Conservation (phyloP, 2,329 filamentous ascomycete species). For the Hypocreales sp. region DNA sequence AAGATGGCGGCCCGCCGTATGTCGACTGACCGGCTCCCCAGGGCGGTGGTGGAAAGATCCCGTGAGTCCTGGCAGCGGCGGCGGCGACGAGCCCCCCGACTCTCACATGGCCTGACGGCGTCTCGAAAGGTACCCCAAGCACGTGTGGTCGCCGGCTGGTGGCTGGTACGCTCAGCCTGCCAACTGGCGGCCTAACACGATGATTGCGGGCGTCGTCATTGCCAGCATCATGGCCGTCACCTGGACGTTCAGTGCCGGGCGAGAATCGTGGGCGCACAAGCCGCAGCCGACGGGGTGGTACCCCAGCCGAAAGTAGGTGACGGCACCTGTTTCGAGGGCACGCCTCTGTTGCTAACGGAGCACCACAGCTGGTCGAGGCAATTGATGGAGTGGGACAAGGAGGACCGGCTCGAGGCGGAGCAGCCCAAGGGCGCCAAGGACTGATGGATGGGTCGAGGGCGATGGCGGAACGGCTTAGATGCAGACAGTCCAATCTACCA, state of each 20-base stretch:
- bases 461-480: too few relatives aligned
- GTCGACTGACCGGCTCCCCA: too few relatives aligned
- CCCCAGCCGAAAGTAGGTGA: constrained; percentile 65
- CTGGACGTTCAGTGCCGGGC: constrained; percentile 59
- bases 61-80: too few relatives aligned
- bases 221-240: constrained; percentile 50
- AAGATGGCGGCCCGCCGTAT: too few relatives aligned
- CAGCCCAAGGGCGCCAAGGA: constrained; percentile 13
- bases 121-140: constrained; percentile 80
- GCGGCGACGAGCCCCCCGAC: not conserved
- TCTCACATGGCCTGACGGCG: constrained; percentile 5
- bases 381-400: constrained; percentile 27
- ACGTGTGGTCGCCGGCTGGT: constrained; percentile 97
- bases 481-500: too few relatives aligned
- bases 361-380: constrained; percentile 27
- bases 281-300: constrained; percentile 66
- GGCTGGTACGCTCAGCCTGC: constrained; percentile 92
- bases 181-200: constrained; percentile 92
- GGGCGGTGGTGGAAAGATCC: constrained; percentile 61
- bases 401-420: constrained; percentile 20
- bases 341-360: too few relatives aligned
- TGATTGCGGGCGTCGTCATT: constrained; percentile 54
- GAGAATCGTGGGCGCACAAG: constrained; percentile 59
- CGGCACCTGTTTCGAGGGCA: too few relatives aligned
- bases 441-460: too few relatives aligned